Evolutionary conservation across 1,139 yeast species (phyloP), one percentile per base, ranked within the genome.

Genomic region (Diutina neorugosa): DNA sequence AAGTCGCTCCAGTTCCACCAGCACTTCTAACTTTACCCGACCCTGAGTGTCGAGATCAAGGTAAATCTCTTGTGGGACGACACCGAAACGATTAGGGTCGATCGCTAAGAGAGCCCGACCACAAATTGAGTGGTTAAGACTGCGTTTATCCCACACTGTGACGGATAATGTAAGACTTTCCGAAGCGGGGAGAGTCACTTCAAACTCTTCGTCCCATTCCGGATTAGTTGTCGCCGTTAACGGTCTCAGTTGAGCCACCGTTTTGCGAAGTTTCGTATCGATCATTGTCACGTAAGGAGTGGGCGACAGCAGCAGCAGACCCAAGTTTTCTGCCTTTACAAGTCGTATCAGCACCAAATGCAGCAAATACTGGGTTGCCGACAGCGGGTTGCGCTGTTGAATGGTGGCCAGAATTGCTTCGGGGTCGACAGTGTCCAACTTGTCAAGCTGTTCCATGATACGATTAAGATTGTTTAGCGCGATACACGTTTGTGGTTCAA

Each of bases 151-250:
- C 96, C 96, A 89, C 0, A 88, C 81, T 1, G 86, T 82, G 1
- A 81, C 76, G 0, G 81, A 76, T 1, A 87, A 61, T 1, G 78
- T 71, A 18, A 72, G 61, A 2, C 65, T 56, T 1, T 78, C 69
- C 51, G 73, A 67, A 2, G 78, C 76, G 3, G 69, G 65, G 14
- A 71, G 59, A 3, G 73, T 71, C 43, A 86, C 66, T 62, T 90
- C 96, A 63, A 87, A 86, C 54, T 84, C 87, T 69, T 93, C 97
- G 61, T 88, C 88, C 96, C 96, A 93, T 25, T 78, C 81, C 0
- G 98, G 97, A 60, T 82, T 82, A 41, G 5, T 83, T 80, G 49
- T 74, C 72, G 8, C 50, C 3, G 50, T 46, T 8, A 86, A 71
- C 0, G 84, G 76, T 61, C 89, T 75, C 0, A 98, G 90, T 58